phyloP scores from a whole-genome alignment of 441 rosid species.

The Breynia disticha region DNA sequence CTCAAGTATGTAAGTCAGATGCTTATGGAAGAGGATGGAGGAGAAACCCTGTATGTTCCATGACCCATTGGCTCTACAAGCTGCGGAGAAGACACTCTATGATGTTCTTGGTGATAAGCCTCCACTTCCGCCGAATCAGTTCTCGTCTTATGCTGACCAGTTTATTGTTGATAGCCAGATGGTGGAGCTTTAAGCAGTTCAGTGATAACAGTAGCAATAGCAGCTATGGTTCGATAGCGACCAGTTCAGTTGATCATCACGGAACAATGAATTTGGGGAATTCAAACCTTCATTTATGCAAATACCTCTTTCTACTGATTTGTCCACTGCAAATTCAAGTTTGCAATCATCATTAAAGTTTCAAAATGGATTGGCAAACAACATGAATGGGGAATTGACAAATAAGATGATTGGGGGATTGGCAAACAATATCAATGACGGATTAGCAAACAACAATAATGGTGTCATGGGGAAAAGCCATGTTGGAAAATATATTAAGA shows the following conservation, averaged over 20 bases:
- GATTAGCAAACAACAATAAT: constrained; percentile 13
- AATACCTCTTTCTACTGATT: constrained; percentile 24
- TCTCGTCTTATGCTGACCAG: constrained; percentile 17
- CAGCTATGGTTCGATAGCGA: constrained; percentile 20
- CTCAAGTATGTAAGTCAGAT: constrained; percentile 59
- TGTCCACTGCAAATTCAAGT: constrained; percentile 24
- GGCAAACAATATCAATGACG: constrained; percentile 9
- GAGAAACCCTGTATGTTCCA: constrained; percentile 60
- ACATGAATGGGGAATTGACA: constrained; percentile 10
- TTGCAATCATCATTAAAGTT: constrained; percentile 7
- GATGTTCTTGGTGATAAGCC: constrained; percentile 45
- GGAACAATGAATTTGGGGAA: constrained; percentile 27
- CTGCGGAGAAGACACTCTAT: constrained; percentile 55
- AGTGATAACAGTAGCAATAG: constrained; percentile 29
- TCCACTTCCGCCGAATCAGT: constrained; percentile 17
- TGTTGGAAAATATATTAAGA: constrained; percentile 38
- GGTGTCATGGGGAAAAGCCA: constrained; percentile 14
- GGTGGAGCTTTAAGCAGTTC: constrained; percentile 17
- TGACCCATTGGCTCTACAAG: constrained; percentile 60
- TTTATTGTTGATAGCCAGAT: constrained; percentile 30
- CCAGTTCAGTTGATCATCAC: constrained; percentile 24
- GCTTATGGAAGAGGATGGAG: constrained; percentile 78
- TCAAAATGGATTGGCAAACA: constrained; percentile 12
- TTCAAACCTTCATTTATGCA: constrained; percentile 20
- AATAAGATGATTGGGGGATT: constrained; percentile 12